These are phyloP conservation scores for Deinandra increscens DNA, from an alignment of 129 eudicot species.

Conservation along the genomic window DNA sequence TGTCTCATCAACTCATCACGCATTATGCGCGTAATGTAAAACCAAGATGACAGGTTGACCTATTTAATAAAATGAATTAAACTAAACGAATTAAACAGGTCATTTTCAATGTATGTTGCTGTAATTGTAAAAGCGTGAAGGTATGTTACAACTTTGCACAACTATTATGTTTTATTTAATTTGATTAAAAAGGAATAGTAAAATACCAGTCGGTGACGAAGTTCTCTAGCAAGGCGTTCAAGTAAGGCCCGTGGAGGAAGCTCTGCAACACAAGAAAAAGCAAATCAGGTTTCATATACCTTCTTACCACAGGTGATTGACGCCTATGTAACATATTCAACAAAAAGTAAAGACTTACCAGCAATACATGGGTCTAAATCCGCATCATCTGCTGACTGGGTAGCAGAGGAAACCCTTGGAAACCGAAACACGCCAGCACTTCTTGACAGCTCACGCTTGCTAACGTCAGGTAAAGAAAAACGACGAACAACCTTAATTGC, in stretches of 20 bases:
- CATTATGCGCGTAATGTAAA: too few species aligned
- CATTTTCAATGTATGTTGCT: not conserved
- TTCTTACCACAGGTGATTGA: not conserved
- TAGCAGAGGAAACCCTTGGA: slow-evolving; percentile 94
- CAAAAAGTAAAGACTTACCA: slow-evolving; percentile 40
- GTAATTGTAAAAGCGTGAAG: not conserved
- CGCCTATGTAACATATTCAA: not conserved
- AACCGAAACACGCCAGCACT: slow-evolving; percentile 82
- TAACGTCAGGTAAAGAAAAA: slow-evolving; percentile 86
- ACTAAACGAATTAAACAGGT: too few species aligned
- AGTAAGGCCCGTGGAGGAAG: slow-evolving; percentile 93
- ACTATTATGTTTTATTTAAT: not conserved
- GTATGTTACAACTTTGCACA: not conserved
- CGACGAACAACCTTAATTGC: slow-evolving; percentile 89
- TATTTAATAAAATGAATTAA: too few species aligned
- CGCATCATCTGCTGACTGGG: slow-evolving; percentile 97
- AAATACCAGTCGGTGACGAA: slow-evolving; percentile 76
- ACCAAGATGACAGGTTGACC: too few species aligned
- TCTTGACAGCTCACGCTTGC: slow-evolving; percentile 65
- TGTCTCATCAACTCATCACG: too few species aligned
- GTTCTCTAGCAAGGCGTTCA: slow-evolving; percentile 85
- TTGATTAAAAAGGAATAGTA: not conserved
- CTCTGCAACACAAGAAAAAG: slow-evolving; percentile 52
- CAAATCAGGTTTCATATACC: not conserved
- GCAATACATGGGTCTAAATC: slow-evolving; percentile 86